These are phyloP conservation scores for Carex scoparia DNA, from an alignment of 176 grass and related monocot species.

Conservation along the genomic window DNA sequence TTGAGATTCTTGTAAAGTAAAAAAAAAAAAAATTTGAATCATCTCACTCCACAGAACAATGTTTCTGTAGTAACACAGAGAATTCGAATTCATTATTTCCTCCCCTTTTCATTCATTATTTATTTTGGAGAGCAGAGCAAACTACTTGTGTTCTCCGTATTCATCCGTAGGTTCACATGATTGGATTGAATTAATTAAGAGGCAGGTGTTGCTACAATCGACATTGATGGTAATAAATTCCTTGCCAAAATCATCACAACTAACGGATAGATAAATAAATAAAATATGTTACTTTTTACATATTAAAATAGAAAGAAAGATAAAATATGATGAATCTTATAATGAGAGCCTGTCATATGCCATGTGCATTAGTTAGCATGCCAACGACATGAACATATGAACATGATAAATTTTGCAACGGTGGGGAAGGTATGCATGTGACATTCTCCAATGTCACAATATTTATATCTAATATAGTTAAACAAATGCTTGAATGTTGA, in stretches of 20 bases:
- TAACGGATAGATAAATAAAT: slow-evolving; percentile 2
- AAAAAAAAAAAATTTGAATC: no score
- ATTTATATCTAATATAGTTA: neutral
- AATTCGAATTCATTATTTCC: no score
- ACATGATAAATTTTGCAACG: slow-evolving; percentile 24
- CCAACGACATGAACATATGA: slow-evolving; percentile 7
- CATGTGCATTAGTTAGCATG: slow-evolving; percentile 31
- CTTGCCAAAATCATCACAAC: neutral
- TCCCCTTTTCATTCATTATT: no score
- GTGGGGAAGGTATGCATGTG: slow-evolving; percentile 15
- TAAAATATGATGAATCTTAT: slow-evolving; percentile 13
- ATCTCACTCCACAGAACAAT: no score
- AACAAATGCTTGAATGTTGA: neutral
- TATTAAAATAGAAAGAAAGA: neutral
- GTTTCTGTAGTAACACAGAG: no score
- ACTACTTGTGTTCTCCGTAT: neutral
- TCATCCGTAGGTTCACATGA: slow-evolving; percentile 14
- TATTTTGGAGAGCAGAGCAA: neutral
- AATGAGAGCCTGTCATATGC: neutral
- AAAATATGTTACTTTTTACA: neutral
- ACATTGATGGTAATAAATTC: slow-evolving; percentile 3
- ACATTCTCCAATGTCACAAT: neutral
- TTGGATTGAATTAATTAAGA: slow-evolving; percentile 13
- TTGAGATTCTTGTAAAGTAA: no score
- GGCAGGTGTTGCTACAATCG: neutral